Evolutionary conservation across 2,329 filamentous ascomycete genomes (phyloP), one percentile per base, ranked within the genome.

Genomic region (Fusarium cicatricum): DNA sequence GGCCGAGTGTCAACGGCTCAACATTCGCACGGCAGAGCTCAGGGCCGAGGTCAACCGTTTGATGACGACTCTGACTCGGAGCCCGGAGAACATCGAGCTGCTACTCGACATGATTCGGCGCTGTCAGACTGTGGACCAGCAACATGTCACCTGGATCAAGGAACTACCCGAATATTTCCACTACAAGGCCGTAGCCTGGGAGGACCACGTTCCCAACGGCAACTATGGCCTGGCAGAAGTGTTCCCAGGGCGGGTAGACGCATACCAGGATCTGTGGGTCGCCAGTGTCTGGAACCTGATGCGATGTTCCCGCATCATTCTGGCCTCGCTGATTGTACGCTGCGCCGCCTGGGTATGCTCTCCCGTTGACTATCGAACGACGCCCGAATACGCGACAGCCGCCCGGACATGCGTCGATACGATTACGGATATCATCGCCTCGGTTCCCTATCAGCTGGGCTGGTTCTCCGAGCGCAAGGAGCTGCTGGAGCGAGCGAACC

Each of bases 321-420:
- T 87, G 19, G 79, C 81, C 3, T 81, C 82, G 14, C 72, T 85
- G 14, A 79, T 83, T 32, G 81, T 87, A 11, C 81, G 85, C 7
- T 86, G 84, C 64, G 80, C 82, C 7, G 85, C 85, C 2, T 87
- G 85, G 84, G 75, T 84, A 19, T 84, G 82, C 68, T 76, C 80
- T 9, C 85, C 85, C 0, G 78, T 84, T 9, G 85, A 88, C 70
- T 87, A 87, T 66, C 77, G 85, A 36, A 87, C 84, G 1, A 87
- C 85, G 6, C 80, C 83, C 15, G 83, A 87, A 69, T 88, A 87
- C 60, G 83, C 83, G 11, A 79, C 80, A 1, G 81, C 82, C 5
- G 78, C 81, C 14, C 73, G 80, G 32, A 77, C 77, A 2, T 85
- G 79, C 45, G 76, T 77, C 33, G 80, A 84, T 39, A 78, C 77